A percentile compares a stretch with the other conserved stretches of the same genome.
Conservation (phyloP, 805 yeast species). For the Pichia eremophila region DNA sequence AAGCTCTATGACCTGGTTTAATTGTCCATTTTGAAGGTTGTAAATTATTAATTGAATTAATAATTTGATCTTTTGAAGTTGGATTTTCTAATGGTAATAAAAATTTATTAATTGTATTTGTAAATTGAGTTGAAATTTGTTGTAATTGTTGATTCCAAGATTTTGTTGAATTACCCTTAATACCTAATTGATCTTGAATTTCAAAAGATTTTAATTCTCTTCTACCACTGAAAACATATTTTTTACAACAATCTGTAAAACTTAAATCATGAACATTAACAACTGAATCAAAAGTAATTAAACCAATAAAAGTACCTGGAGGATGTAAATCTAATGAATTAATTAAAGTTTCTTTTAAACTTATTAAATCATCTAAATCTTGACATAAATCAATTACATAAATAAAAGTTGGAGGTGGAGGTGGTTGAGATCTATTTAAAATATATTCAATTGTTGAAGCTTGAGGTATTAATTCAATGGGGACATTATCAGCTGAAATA, state of each 20-base stretch:
- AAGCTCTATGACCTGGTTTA: conserved; percentile 72
- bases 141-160: conserved; percentile 35
- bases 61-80: conserved; percentile 71
- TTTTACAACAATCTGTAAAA: conserved; percentile 56
- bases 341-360: conserved; percentile 72
- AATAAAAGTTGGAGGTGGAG: conserved; percentile 80
- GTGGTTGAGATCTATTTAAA: conserved; percentile 44
- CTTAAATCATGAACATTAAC: conserved; percentile 78
- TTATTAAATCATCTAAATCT: conserved; percentile 76
- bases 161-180: conserved; percentile 27
- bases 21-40: conserved; percentile 65
- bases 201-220: conserved; percentile 53
- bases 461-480: conserved; percentile 63
- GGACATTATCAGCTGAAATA: conserved; percentile 66
- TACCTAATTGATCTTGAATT: conserved; percentile 29
- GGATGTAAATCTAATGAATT: conserved; percentile 74
- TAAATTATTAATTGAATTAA: conserved; percentile 68
- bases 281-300: conserved; percentile 83
- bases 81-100: conserved; percentile 27
- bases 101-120: conserved; percentile 29
- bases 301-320: conserved; percentile 80
- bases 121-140: conserved; percentile 2
- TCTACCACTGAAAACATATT: conserved; percentile 81
- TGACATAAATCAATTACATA: conserved; percentile 86
- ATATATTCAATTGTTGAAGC: conserved; percentile 80